Conservation (phyloP, 805 yeast species). For the Candida caryicola region DNA sequence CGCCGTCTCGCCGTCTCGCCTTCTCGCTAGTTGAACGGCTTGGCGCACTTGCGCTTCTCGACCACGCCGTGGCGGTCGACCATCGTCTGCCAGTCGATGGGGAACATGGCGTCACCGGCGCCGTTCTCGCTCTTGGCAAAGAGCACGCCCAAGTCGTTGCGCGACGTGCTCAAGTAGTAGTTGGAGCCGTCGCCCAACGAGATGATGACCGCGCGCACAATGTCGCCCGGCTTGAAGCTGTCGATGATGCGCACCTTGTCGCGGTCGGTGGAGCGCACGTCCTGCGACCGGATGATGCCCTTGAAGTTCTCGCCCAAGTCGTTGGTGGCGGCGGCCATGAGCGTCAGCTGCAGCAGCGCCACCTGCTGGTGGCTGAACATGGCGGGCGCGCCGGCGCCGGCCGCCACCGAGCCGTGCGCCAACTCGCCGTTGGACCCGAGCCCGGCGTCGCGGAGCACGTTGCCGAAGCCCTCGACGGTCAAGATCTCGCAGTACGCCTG, state of each 20-base stretch:
- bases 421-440: slow-evolving; percentile 54
- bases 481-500: slow-evolving; percentile 79
- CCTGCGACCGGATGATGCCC: slow-evolving; percentile 83
- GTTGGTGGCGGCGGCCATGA: slow-evolving; percentile 40
- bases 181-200: slow-evolving; percentile 93
- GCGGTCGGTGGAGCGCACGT: slow-evolving; percentile 85
- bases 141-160: slow-evolving; percentile 90
- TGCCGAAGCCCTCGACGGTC: slow-evolving; percentile 59
- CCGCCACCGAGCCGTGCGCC: slow-evolving; percentile 37
- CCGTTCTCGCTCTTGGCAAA: slow-evolving; percentile 74
- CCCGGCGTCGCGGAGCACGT: slow-evolving; percentile 59
- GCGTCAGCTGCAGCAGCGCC: slow-evolving; percentile 41
- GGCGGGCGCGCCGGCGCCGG: slow-evolving; percentile 55
- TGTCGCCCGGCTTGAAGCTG: slow-evolving; percentile 87
- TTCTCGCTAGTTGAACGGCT: slow-evolving; percentile 56
- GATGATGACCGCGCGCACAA: slow-evolving; percentile 77
- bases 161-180: slow-evolving; percentile 85
- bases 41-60: slow-evolving; percentile 88
- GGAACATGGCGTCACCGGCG: slow-evolving; percentile 74
- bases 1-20: too few species aligned
- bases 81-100: slow-evolving; percentile 97
- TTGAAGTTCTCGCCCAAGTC: slow-evolving; percentile 88
- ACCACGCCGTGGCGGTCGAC: slow-evolving; percentile 72
- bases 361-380: slow-evolving; percentile 32
- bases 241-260: slow-evolving; percentile 79